Base-by-base conservation (phyloP, 495 filamentous ascomycete species). In the Lindgomyces ingoldianus region DNA sequence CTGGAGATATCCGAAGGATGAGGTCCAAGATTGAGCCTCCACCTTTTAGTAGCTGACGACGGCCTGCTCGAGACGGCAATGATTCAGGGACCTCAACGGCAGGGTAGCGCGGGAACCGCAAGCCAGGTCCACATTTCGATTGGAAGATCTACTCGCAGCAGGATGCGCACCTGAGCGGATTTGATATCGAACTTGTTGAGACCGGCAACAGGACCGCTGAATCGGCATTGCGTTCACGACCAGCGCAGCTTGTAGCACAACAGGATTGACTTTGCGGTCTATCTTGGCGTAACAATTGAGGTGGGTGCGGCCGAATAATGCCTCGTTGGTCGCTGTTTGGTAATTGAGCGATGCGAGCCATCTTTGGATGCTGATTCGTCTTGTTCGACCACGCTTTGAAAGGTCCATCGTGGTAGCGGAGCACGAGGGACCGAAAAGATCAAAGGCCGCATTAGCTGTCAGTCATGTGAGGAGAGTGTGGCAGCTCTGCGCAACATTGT, bases 401-500 rank as follows among this genome's bases (percentile, higher is more conserved):
- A 63, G 50, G 33, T 33, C 48, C 52, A 45, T 51, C 25, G 57
- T 49, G 21, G 57, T 33, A 44, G 47, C 49, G 42, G 63, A 44
- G 52, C 68, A 66, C 67, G 58, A 70, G 57, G 57, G 27, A 46
- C 44, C 27, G 51, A 62, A 56, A 41, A 21, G 44, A 55, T 58
- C 27, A 19, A 27, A 24, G 53, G 67, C 72, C 72, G 73, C 73
- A 75, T 67, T 27, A 69, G 41, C 25, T 60, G 45, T 33, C 56
- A 61, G 62, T 74, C 74, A 75, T 74, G 73, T 74, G 73, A 75
- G 72, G n/a, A 62, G 50, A 30, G 42, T 70, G 66, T 62, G 64
- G 64, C 26, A 57, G 68, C 47, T 46, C 47, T 60, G 24, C 39
- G 57, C 19, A 33, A 42, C 10, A 46, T 27, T 55, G 68, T 70